Base-by-base conservation (phyloP, 129 eudicot genomes). In the Smallanthus sonchifolius region DNA sequence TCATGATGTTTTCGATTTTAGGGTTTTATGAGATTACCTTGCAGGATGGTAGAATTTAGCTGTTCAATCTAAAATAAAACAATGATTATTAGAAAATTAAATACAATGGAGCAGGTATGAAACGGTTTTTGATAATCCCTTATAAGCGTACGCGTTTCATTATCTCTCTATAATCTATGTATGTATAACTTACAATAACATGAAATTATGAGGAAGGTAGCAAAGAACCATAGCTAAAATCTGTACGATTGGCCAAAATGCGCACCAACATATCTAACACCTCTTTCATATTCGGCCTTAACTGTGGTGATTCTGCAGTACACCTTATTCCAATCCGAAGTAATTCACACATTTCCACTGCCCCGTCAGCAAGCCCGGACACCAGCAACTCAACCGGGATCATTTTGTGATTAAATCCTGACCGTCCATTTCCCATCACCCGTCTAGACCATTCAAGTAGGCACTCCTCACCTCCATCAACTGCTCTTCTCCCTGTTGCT, bases 201-300 rank as follows among this genome's bases (percentile, higher is more conserved):
- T 9, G 24, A 67, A 65, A 67, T 79, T 65, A 62, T 0, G 42
- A 45, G 0, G 71, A 74, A 7, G 71, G 60, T 35, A 74, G 30
- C 14, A 74, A 63, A 47, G 78, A 74, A 35, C 48, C 81, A 54
- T 78, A 72, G 11, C 56, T 66, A 52, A 51, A 75, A 34, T 80
- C 82, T 82, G 74, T 75, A 72, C 62, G 81, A 42, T 75, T 73
- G 35, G 88, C 86, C 39, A 82, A 48, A 75, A 91, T 83, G 34
- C 79, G 57, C 13, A 85, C 69, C 78, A 95, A 74, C 93, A 88
- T 82, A 42, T 86, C 88, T 20, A 91, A 70, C 16, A 91, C 96
- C 70, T 88, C 94, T 83, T 91, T 95, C 99, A 95, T 95, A 69
- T 91, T 88, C 2, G 99, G 99, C 87, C 99, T 84, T n/a, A 59